These are phyloP conservation scores for Thelephora terrestris DNA, from an alignment of 1,284 basidiomycete species.

Conservation along the genomic window DNA sequence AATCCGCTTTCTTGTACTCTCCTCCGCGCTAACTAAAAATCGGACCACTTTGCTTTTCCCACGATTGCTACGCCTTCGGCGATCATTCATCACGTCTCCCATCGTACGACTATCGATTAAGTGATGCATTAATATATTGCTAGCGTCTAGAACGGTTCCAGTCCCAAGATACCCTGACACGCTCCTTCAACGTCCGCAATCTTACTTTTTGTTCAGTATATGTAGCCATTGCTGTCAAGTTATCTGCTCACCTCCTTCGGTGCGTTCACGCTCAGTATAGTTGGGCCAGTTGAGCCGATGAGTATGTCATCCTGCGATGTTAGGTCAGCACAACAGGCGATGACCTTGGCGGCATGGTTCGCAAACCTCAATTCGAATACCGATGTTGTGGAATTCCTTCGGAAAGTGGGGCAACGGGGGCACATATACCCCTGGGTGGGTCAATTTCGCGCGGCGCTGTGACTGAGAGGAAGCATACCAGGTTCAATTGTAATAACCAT, in stretches of 20 bases:
- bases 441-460: background rate
- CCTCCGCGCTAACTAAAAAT: too few species aligned
- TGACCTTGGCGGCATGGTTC: background rate
- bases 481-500: slow-evolving; percentile 88
- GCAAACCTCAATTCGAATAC: slow-evolving; percentile 78
- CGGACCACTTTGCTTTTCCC: background rate
- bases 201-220: slow-evolving; percentile 22
- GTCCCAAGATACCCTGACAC: slow-evolving; percentile 67
- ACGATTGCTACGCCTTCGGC: background rate
- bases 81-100: too few species aligned
- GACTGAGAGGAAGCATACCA: slow-evolving; percentile 29
- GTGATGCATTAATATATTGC: too few species aligned
- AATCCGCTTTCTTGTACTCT: too few species aligned
- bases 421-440: slow-evolving; percentile 63
- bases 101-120: too few species aligned
- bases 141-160: slow-evolving; percentile 41
- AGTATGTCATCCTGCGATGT: slow-evolving; percentile 70
- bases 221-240: slow-evolving; percentile 1
- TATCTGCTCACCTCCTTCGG: slow-evolving; percentile 69
- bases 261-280: slow-evolving; percentile 66
- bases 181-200: slow-evolving; percentile 81
- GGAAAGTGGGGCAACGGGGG: slow-evolving; percentile 73
- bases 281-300: slow-evolving; percentile 56
- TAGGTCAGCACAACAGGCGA: slow-evolving; percentile 2
- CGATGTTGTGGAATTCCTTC: slow-evolving; percentile 78